A percentile compares a stretch with the other conserved stretches of the same genome.
These are phyloP conservation scores for Epichloe sibirici DNA, from an alignment of 2,329 filamentous ascomycete genomes.

Conservation along the genomic window DNA sequence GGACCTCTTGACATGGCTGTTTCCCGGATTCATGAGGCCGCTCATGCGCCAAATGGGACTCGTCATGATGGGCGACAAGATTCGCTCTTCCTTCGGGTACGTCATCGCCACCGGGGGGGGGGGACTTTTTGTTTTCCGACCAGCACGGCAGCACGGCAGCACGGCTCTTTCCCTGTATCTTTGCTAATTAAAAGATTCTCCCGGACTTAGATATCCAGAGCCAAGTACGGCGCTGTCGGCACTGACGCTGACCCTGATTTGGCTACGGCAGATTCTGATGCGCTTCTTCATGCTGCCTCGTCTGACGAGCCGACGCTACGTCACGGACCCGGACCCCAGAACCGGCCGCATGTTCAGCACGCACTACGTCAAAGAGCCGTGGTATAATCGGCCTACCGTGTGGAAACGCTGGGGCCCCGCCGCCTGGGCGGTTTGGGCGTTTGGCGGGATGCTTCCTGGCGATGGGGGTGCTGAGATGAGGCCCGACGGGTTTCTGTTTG, in stretches of 20 bases:
- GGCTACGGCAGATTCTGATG: conserved; percentile 40
- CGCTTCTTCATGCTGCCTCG: conserved; percentile 51
- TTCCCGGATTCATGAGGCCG: conserved; percentile 33
- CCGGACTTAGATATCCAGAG: conserved; percentile 27
- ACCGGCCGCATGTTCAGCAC: conserved; percentile 38
- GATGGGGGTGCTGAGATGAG: conserved; percentile 23
- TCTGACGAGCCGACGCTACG: conserved; percentile 23
- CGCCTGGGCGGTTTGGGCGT: conserved; percentile 33
- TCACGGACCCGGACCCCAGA: conserved; percentile 37
- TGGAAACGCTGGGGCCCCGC: conserved; percentile 51
- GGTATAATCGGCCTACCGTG: conserved; percentile 47
- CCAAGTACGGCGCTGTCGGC: conserved; percentile 24
- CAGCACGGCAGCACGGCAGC: no score
- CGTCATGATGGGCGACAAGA: conserved; percentile 50
- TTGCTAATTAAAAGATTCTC: background rate
- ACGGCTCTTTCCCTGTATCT: no score
- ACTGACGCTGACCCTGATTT: conserved; percentile 35
- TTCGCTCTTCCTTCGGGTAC: conserved; percentile 54
- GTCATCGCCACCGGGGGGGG: conserved; percentile 9
- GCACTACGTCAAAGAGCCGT: conserved; percentile 50
- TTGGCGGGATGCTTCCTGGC: conserved; percentile 35
- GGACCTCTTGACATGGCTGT: conserved; percentile 44
- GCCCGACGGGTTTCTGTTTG: conserved; percentile 39
- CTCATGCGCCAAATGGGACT: conserved; percentile 38
- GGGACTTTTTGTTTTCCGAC: no score